Conservation (phyloP, 306 rosid species). For the Glycine soja region DNA sequence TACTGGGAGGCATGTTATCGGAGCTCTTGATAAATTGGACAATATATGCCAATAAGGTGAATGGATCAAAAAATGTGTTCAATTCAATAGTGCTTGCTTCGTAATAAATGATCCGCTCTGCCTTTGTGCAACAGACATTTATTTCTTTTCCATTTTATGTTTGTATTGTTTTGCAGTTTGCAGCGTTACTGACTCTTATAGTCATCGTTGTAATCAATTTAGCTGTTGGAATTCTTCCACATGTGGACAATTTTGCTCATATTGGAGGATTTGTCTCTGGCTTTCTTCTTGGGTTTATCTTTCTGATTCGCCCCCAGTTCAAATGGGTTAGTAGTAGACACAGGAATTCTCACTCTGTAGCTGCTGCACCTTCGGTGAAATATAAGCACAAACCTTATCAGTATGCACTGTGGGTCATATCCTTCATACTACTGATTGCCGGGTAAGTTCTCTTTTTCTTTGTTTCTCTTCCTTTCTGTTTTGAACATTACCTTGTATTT, state of each 20-base stretch:
- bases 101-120: constrained; percentile 19
- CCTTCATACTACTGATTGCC: constrained; percentile 60
- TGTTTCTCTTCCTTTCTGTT: constrained; percentile 10
- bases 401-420: constrained; percentile 66
- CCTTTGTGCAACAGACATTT: constrained; percentile 11
- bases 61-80: not conserved
- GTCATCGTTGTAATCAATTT: constrained; percentile 68
- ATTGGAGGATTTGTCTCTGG: constrained; percentile 88
- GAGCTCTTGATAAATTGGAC: constrained; percentile 93
- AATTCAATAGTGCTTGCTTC: not conserved
- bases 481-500: constrained; percentile 29
- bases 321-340: constrained; percentile 66
- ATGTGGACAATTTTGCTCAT: constrained; percentile 89
- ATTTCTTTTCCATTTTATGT: constrained; percentile 24
- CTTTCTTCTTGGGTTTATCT: constrained; percentile 83
- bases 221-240: constrained; percentile 90
- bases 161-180: constrained; percentile 58
- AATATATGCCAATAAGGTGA: constrained; percentile 83
- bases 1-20: constrained; percentile 87
- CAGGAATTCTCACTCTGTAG: constrained; percentile 43
- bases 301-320: constrained; percentile 80
- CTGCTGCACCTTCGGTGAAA: constrained; percentile 47
- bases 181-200: constrained; percentile 71
- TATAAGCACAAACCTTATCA: constrained; percentile 78
- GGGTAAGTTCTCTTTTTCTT: constrained; percentile 57